Conservation (phyloP, 352 stramenopile species). For the Phytopythium montanum region DNA sequence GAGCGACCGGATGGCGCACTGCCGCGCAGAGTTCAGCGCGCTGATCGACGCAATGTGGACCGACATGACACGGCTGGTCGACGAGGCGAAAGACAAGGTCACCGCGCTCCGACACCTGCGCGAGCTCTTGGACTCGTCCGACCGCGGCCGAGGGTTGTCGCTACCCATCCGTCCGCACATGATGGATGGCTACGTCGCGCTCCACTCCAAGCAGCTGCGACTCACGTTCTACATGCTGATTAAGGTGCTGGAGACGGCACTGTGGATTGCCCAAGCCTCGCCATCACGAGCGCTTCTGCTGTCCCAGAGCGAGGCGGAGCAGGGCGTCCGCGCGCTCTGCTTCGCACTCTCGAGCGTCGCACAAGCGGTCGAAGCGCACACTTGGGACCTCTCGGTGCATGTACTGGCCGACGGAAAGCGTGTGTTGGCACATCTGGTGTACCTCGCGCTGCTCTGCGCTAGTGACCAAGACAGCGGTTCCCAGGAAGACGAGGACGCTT, state of each 20-base stretch:
- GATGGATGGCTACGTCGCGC: constrained; percentile 36
- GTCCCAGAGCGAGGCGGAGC: constrained; percentile 30
- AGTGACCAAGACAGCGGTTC: neutral
- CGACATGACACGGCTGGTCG: constrained; percentile 38
- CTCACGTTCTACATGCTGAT: constrained; percentile 39
- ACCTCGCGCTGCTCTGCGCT: constrained; percentile 45
- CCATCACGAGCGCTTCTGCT: constrained; percentile 28
- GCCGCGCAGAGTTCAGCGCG: constrained; percentile 16
- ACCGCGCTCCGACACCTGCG: constrained; percentile 31
- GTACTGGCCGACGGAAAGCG: constrained; percentile 30
- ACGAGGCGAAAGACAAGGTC: constrained; percentile 42
- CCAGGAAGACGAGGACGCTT: neutral
- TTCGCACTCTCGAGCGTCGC: constrained; percentile 34
- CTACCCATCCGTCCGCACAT: constrained; percentile 27
- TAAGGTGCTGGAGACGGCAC: constrained; percentile 33
- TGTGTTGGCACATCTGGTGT: constrained; percentile 32
- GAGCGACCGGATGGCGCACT: neutral
- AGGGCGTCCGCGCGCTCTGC: constrained; percentile 32
- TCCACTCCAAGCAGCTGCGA: constrained; percentile 49
- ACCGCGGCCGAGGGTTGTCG: constrained; percentile 8
- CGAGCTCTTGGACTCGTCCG: constrained; percentile 27
- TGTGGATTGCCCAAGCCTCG: constrained; percentile 29
- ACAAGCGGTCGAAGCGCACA: constrained; percentile 16
- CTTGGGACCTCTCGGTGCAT: constrained; percentile 33
- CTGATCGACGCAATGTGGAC: constrained; percentile 34